Percentiles rank a stretch among this genome's conserved stretches.
phyloP scores from a whole-genome alignment of 495 filamentous ascomycete species.

The Cairneyella variabilis region DNA sequence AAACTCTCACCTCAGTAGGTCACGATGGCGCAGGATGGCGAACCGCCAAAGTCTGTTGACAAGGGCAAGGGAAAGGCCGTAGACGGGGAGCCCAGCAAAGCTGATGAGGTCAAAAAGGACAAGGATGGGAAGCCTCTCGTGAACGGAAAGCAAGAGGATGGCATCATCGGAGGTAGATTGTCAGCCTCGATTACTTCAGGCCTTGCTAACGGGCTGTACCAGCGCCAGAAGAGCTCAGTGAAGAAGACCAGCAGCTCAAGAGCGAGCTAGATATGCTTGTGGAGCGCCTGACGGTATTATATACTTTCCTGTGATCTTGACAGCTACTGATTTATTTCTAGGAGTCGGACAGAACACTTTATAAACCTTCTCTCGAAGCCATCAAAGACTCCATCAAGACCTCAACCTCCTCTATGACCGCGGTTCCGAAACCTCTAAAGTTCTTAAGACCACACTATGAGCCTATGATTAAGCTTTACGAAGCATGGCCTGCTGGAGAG shows the following conservation, averaged over 20 bases:
- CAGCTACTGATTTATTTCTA: conserved; percentile 33
- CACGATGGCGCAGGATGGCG: conserved; percentile 87
- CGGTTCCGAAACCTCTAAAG: conserved; percentile 96
- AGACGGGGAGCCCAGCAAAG: conserved; percentile 55
- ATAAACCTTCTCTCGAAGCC: conserved; percentile 85
- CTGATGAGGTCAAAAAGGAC: conserved; percentile 61
- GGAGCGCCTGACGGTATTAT: conserved; percentile 80
- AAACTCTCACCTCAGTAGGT: conserved; percentile 8
- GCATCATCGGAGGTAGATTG: conserved; percentile 33
- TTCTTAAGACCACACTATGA: conserved; percentile 96
- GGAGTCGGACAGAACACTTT: conserved; percentile 84
- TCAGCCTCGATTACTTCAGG: conserved; percentile 8
- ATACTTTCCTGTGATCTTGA: background rate
- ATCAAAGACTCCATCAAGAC: conserved; percentile 99
- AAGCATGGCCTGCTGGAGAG: conserved; percentile 77
- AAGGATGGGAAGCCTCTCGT: conserved; percentile 62
- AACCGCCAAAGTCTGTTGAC: conserved; percentile 76
- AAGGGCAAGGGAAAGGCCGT: conserved; percentile 95
- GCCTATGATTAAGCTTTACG: conserved; percentile 78
- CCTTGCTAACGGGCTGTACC: conserved; percentile 13
- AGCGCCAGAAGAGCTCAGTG: conserved; percentile 81
- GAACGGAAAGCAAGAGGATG: conserved; percentile 68
- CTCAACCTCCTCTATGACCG: conserved; percentile 98
- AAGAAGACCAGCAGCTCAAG: conserved; percentile 97
- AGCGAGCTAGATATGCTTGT: conserved; percentile 98